Percentiles rank a stretch among this genome's conserved stretches.
These are phyloP conservation scores for Lactarius psammicola DNA, from an alignment of 768 basidiomycete species.

Conservation along the genomic window DNA sequence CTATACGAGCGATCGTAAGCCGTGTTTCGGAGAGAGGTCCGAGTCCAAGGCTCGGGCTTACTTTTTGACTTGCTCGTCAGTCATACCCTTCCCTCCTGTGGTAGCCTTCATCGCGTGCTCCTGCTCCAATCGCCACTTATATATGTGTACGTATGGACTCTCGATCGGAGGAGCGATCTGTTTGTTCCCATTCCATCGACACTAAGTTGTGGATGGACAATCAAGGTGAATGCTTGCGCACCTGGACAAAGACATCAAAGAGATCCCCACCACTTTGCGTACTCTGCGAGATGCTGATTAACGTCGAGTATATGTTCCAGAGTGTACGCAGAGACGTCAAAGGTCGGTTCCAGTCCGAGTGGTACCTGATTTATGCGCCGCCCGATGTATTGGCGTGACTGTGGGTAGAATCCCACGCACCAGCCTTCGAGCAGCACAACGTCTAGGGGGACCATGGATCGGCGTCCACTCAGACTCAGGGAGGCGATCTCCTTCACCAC, in stretches of 20 bases:
- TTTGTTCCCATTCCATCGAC: not conserved
- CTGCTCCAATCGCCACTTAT: conserved; percentile 87
- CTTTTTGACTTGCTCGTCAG: conserved; percentile 70
- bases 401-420: conserved; percentile 85
- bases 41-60: conserved; percentile 21
- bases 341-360: conserved; percentile 34
- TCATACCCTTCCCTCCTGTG: conserved; percentile 89
- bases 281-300: conserved; percentile 60
- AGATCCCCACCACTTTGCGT: conserved; percentile 66
- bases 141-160: conserved; percentile 55
- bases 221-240: conserved; percentile 35
- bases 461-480: conserved; percentile 40
- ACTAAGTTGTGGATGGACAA: not conserved
- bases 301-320: conserved; percentile 58
- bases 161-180: conserved; percentile 42
- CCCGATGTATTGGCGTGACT: conserved; percentile 50
- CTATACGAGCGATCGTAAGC: conserved; percentile 38
- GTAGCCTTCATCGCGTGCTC: conserved; percentile 83
- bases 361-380: conserved; percentile 48
- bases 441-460: conserved; percentile 58
- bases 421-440: conserved; percentile 94
- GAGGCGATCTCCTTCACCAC: conserved; percentile 82
- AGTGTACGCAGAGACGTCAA: conserved; percentile 40
- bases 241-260: conserved; percentile 78
- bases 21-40: not conserved